A percentile compares a stretch with the other conserved stretches of the same genome.
These are phyloP conservation scores for Leishmania major DNA, from an alignment of 208 protist genomes.

Conservation along the genomic window DNA sequence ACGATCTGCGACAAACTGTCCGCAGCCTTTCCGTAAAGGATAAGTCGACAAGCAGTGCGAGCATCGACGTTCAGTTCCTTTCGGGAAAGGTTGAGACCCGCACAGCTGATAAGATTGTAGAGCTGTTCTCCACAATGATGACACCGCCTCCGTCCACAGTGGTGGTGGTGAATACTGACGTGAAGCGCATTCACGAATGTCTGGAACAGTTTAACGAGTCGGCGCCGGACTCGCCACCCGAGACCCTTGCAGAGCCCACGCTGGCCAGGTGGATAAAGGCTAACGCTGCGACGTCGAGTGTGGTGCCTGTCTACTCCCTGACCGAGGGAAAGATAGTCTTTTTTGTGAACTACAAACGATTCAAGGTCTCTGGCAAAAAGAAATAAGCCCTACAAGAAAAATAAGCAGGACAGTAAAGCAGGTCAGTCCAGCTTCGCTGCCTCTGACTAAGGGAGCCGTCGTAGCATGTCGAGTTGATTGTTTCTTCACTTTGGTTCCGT, in stretches of 20 bases:
- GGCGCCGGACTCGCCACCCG: conserved; percentile 13
- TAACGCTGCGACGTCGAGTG: conserved; percentile 29
- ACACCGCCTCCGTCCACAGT: conserved; percentile 33
- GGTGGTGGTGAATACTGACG: conserved; percentile 34
- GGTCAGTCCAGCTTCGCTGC: not conserved
- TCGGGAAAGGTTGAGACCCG: conserved; percentile 13
- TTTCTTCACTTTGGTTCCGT: not conserved
- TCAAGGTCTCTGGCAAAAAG: conserved; percentile 30
- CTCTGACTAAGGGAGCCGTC: not conserved
- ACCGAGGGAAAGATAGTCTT: conserved; percentile 41
- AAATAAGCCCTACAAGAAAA: conserved; percentile 25
- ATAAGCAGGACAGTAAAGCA: conserved; percentile 7
- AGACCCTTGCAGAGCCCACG: conserved; percentile 14
- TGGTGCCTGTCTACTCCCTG: conserved; percentile 55
- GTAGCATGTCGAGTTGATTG: not conserved
- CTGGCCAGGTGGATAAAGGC: conserved; percentile 50
- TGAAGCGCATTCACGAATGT: conserved; percentile 38
- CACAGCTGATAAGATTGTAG: conserved; percentile 33
- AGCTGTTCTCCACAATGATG: conserved; percentile 38
- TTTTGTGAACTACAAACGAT: conserved; percentile 46
- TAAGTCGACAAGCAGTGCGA: conserved; percentile 10
- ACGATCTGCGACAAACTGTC: conserved; percentile 41
- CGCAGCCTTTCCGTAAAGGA: conserved; percentile 32
- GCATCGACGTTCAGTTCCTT: conserved; percentile 9
- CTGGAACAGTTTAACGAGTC: conserved; percentile 32